Evolutionary conservation across 805 yeast genomes (phyloP), one percentile per base, ranked within the genome.

Genomic region (Yamadazyma paraphyllophila): DNA sequence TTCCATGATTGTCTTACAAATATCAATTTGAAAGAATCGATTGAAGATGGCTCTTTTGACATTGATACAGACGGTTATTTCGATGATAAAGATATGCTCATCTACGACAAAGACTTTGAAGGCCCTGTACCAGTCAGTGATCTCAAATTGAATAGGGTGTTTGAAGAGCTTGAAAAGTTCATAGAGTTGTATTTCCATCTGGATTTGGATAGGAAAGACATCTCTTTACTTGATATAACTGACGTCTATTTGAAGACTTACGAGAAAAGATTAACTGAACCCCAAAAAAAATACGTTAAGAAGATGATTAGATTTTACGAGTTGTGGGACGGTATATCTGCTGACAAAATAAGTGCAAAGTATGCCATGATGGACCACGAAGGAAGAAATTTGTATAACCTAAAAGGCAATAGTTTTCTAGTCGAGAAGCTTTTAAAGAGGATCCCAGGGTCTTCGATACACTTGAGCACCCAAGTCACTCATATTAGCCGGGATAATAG

Each of bases 1-100:
- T 87, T 86, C 58, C 97, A 90, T 59, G 96, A 88, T 53, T 80
- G 90, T 0, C 64, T 88, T 33, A 71, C 76, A 29, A 90, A 90
- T 59, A 74, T 76, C 2, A 67, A 86, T 16, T 83, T 88, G 37
- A 46, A 57, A 30, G 65, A 62, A 27, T 45, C 56, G 12, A 25
- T 57, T 8, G 53, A 47, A 3, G 51, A 49, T 6, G 45, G 36
- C 1, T 26, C 41, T 31, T 59, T 62, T 36, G 57, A 59, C 42
- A 34, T 58, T 8, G 35, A 32, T 1, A 45, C 44, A 8, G 74
- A 71, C 48, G 63, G 74, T 26, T 70, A 67, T 47, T 81, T 67
- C 51, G 83, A 80, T 53, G 87, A 82, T 55, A 62, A 61, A 25
- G 67, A 65, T 2, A 44, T 54, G 1, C 51, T 51, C 2, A 52